Conservation (phyloP, 2,329 filamentous ascomycete species). For the Sclerotinia nivalis region DNA sequence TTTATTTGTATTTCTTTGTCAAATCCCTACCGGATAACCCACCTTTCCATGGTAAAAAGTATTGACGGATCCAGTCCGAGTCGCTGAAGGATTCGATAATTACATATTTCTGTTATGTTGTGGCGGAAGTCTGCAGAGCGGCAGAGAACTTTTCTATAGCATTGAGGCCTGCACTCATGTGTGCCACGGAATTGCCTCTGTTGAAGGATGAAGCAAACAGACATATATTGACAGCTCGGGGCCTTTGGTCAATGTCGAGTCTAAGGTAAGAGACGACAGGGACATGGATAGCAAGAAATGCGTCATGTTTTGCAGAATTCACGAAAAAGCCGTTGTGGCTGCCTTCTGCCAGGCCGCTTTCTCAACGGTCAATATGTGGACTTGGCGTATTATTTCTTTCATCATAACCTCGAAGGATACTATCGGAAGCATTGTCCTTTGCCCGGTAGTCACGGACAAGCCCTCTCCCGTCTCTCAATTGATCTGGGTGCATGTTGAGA, state of each 20-base stretch:
- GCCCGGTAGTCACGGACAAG: not conserved
- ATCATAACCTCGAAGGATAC: not conserved
- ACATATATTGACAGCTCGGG: not conserved
- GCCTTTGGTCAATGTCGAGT: not conserved
- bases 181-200: not conserved
- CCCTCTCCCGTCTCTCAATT: not conserved
- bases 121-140: not conserved
- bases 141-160: not conserved
- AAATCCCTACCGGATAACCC: not conserved
- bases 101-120: not conserved
- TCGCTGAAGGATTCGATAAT: not conserved
- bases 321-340: not conserved
- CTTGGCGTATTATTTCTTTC: not conserved
- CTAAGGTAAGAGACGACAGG: not conserved
- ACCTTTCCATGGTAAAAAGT: not conserved
- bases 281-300: not conserved
- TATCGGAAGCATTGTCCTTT: not conserved
- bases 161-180: not conserved
- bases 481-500: not conserved
- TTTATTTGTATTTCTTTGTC: not conserved
- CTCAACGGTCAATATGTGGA: not conserved
- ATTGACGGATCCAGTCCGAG: not conserved
- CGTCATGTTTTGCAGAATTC: not conserved
- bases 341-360: not conserved
- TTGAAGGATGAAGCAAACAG: not conserved